Percentiles rank a stretch among this genome's conserved stretches.
These are phyloP conservation scores for Penstemon davidsonii DNA, from an alignment of 257 asterid genomes.

Conservation along the genomic window DNA sequence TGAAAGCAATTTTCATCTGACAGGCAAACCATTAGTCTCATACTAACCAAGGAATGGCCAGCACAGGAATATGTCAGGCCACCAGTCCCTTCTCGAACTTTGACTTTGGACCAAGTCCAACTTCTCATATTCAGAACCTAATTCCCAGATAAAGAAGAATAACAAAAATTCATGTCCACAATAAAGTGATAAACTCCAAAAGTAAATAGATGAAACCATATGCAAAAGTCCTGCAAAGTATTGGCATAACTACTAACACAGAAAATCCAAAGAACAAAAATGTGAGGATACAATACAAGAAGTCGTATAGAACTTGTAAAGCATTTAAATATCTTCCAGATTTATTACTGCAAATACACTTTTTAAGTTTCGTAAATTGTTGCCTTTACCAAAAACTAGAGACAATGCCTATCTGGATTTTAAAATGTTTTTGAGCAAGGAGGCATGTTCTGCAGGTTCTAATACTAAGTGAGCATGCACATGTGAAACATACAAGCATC, in stretches of 20 bases:
- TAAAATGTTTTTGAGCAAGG: background rate
- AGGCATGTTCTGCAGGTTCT: slow-evolving; percentile 23
- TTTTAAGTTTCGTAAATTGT: background rate
- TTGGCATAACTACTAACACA: slow-evolving; percentile 7
- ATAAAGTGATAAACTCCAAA: slow-evolving; percentile 12
- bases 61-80: slow-evolving; percentile 62
- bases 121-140: slow-evolving; percentile 79
- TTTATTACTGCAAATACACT: background rate
- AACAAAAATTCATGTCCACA: slow-evolving; percentile 19
- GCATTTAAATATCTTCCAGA: slow-evolving; percentile 10
- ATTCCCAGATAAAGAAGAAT: slow-evolving; percentile 28
- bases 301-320: slow-evolving; percentile 15
- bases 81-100: slow-evolving; percentile 56
- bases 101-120: slow-evolving; percentile 90
- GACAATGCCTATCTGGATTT: no score
- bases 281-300: slow-evolving; percentile 13
- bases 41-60: slow-evolving; percentile 92
- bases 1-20: slow-evolving; percentile 21
- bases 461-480: slow-evolving; percentile 14
- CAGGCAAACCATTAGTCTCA: slow-evolving; percentile 24
- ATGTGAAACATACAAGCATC: slow-evolving; percentile 11
- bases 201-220: slow-evolving; percentile 22
- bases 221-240: background rate
- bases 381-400: slow-evolving; percentile 1
- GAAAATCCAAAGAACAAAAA: slow-evolving; percentile 13